Evolutionary conservation across 108 stramenopile genomes (phyloP).

Genomic region (Craspedostauros australis): DNA sequence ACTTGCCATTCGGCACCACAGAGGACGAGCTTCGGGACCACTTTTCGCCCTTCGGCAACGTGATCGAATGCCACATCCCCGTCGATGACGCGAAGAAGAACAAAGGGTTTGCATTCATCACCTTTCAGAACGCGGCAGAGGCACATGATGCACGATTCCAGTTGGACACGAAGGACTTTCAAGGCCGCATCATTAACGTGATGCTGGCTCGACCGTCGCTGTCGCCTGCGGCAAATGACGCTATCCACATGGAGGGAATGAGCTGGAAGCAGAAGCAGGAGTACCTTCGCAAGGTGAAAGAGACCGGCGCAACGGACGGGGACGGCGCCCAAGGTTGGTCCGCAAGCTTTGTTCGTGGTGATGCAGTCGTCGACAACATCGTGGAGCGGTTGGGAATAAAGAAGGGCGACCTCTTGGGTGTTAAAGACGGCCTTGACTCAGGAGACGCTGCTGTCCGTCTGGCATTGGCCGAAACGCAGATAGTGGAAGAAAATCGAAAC

Average conservation of each 20-base stretch:
- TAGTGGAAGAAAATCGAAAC: conserved; percentile 88
- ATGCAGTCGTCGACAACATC: conserved; percentile 92
- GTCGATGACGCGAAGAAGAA: conserved; percentile 82
- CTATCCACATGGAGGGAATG: conserved; percentile 18
- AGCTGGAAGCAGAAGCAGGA: conserved; percentile 91
- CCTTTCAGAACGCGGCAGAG: conserved; percentile 49
- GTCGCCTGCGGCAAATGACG: conserved; percentile 1
- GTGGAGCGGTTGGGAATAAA: conserved; percentile 80
- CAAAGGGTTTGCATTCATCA: conserved; percentile 95
- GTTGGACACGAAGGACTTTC: conserved; percentile 75
- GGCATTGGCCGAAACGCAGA: conserved; percentile 93
- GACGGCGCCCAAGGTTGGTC: conserved; percentile 78
- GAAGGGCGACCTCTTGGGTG: conserved; percentile 89
- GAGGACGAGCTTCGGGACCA: conserved; percentile 87
- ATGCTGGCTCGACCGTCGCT: conserved; percentile 66
- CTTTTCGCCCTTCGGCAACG: conserved; percentile 65
- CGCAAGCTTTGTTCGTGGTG: conserved; percentile 89
- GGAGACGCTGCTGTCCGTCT: conserved; percentile 90
- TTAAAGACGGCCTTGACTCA: conserved; percentile 78
- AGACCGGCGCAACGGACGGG: conserved; percentile 31
- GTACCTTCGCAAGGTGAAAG: conserved; percentile 75
- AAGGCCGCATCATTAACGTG: conserved; percentile 85
- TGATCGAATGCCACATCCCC: conserved; percentile 89
- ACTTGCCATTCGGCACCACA: conserved; percentile 87
- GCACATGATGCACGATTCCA: conserved; percentile 52